Evolutionary conservation across 2,329 filamentous ascomycete species (phyloP), one percentile per base, ranked within the genome.

Genomic region (Biscogniauxia mediterranea): DNA sequence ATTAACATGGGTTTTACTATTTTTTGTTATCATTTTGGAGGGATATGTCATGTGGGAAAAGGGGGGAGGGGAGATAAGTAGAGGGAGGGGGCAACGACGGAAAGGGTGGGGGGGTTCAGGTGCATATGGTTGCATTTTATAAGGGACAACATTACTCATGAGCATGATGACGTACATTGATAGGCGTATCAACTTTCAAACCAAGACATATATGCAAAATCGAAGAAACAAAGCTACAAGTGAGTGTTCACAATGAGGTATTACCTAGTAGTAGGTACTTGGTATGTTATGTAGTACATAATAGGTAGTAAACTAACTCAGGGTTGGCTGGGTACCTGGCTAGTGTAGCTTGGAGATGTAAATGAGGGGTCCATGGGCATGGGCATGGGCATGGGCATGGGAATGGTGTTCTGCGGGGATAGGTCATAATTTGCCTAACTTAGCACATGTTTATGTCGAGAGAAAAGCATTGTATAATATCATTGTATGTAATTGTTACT

Each of bases 1-100:
- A 71, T 70, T 63, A 58, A 65, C 60, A 60, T 58, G 59, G 62
- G 55, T 42, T 62, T 66, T 13, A 32, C 7, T 32, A 32, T 32
- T 32, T 32, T 32, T 5, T 32, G 7, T 32, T 32, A 23, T 5
- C 23, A 38, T 46, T 46, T 46, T 46, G 38, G 38, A n/a, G 17
- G 38, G 17, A 11, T 13, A 46, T 46, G 38, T n/a, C 38, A n/a
- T n/a, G 38, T 17, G 28, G 15, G 15, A 46, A 46, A 46, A n/a
- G 15, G 38, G 15, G 38, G 38, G 38, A 17, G 38, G 38, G 13
- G 38, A 46, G 38, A 13, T 32, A 17, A n/a, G 38, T 15, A 11
- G 38, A 7, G 38, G 13, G 38, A n/a, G 4, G 38, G 17, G 15
- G n/a, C n/a, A 46, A 46, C 2, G 38, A n/a, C 17, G 38, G 38